phyloP scores from a whole-genome alignment of 2,329 filamentous ascomycete genomes.

The Colletotrichum navitas region DNA sequence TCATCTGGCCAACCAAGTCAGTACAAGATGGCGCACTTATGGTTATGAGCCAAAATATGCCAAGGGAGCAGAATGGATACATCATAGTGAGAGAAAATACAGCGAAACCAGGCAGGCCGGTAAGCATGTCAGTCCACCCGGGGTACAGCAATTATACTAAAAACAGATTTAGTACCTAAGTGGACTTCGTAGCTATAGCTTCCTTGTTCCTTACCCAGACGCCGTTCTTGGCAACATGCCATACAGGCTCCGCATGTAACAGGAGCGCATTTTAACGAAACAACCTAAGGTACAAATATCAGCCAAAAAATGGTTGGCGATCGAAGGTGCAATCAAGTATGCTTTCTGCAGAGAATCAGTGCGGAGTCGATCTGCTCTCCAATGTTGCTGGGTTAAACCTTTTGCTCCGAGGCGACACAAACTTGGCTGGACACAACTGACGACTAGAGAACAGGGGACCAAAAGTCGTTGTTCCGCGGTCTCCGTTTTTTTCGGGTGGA shows the following conservation, averaged over 20 bases:
- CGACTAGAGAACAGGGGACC: neutral
- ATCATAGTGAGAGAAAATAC: neutral
- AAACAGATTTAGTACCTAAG: conserved; percentile 20
- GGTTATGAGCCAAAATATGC: too few relatives aligned
- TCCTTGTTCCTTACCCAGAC: conserved; percentile 41
- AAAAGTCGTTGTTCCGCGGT: neutral
- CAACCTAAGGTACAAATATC: conserved; percentile 44
- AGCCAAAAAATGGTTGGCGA: conserved; percentile 39
- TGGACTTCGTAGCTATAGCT: conserved; percentile 24
- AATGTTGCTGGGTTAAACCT: conserved; percentile 37
- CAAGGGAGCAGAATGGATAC: neutral
- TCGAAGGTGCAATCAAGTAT: conserved; percentile 20
- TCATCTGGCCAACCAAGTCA: neutral
- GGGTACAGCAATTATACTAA: conserved; percentile 16
- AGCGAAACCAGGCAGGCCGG: too few relatives aligned
- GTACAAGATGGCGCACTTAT: neutral
- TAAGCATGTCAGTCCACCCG: neutral
- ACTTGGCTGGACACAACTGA: conserved; percentile 16
- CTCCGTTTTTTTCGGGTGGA: neutral
- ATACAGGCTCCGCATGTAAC: conserved; percentile 33
- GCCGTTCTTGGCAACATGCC: conserved; percentile 28
- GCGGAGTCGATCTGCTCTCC: conserved; percentile 33
- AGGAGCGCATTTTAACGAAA: conserved; percentile 36
- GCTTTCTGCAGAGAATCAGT: conserved; percentile 41
- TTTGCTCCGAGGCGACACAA: conserved; percentile 11